phyloP scores from a whole-genome alignment of 495 filamentous ascomycete species.

The Baudoinia panamericana region DNA sequence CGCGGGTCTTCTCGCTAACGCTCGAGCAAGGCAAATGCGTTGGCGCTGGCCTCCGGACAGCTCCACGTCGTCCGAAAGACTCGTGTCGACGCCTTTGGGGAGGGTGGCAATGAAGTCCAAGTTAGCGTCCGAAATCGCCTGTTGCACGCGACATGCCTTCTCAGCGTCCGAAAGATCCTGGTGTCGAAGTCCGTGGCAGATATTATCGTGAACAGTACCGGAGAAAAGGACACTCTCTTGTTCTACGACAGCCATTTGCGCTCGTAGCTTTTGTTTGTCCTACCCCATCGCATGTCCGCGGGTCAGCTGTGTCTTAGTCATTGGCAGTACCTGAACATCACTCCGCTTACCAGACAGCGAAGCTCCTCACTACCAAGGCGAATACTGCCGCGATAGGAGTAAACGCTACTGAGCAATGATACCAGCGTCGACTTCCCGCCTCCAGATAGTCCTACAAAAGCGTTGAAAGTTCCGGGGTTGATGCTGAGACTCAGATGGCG shows the following conservation, averaged over 20 bases:
- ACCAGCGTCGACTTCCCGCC: conserved; percentile 93
- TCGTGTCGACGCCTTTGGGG: conserved; percentile 83
- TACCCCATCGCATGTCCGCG: too few species aligned
- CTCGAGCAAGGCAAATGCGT: conserved; percentile 88
- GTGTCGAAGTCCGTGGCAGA: conserved; percentile 55
- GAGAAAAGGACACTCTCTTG: conserved; percentile 95
- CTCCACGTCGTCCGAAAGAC: conserved; percentile 82
- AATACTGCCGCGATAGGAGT: conserved; percentile 63
- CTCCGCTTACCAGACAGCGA: conserved; percentile 56
- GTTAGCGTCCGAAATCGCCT: conserved; percentile 79
- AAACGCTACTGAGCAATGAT: conserved; percentile 76
- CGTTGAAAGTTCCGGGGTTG: conserved; percentile 17
- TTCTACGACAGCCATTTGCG: conserved; percentile 83
- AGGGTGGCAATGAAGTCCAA: conserved; percentile 93
- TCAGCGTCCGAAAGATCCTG: conserved; percentile 37
- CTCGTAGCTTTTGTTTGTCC: conserved; percentile 79
- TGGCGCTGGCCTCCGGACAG: conserved; percentile 95
- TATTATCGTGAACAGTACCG: conserved; percentile 87
- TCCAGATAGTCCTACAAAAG: conserved; percentile 50
- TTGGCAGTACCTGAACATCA: too few species aligned
- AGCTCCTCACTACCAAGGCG: conserved; percentile 75
- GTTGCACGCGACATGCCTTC: conserved; percentile 53
- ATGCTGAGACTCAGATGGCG: conserved; percentile 14
- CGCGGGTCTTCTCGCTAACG: conserved; percentile 85
- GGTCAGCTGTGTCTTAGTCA: too few species aligned